A percentile compares a stretch with the other conserved stretches of the same genome.
Evolutionary conservation across 2,329 filamentous ascomycete species (phyloP).

Genomic region (Penicillium sp.): DNA sequence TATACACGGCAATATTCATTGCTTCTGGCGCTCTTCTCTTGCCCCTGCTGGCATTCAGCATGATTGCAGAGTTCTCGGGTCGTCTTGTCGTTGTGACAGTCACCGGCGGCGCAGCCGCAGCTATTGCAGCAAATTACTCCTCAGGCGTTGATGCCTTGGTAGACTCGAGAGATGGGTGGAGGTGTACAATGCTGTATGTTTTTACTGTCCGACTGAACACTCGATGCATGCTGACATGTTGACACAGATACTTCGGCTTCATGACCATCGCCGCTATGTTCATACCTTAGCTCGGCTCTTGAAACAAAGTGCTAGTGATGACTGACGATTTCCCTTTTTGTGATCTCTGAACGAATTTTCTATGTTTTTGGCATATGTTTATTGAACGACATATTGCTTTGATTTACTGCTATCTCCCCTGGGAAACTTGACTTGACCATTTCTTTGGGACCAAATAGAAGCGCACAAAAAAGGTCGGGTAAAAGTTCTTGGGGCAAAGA

Average conservation of each 20-base stretch:
- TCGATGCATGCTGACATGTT: neutral
- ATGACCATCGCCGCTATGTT: conserved; percentile 45
- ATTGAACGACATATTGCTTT: neutral
- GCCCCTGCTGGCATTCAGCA: conserved; percentile 62
- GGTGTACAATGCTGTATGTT: conserved; percentile 43
- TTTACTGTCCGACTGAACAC: neutral
- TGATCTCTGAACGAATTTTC: neutral
- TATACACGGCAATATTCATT: conserved; percentile 49
- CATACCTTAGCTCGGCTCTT: conserved; percentile 33
- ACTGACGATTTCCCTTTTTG: conserved; percentile 21
- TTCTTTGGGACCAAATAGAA: neutral
- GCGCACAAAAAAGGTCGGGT: neutral
- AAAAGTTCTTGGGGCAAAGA: conserved; percentile 3
- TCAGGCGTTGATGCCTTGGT: conserved; percentile 40
- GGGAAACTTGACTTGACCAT: neutral
- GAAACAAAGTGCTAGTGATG: conserved; percentile 7
- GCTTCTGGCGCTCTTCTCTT: conserved; percentile 59
- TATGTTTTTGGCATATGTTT: neutral
- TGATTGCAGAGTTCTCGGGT: conserved; percentile 61
- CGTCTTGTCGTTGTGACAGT: conserved; percentile 63
- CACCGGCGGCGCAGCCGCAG: conserved; percentile 53
- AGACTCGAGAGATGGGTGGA: conserved; percentile 45
- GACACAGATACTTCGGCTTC: conserved; percentile 43
- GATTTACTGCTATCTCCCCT: neutral
- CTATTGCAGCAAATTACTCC: conserved; percentile 43